phyloP scores from a whole-genome alignment of 768 basidiomycete genomes.

The Glaciozyma antarctica region DNA sequence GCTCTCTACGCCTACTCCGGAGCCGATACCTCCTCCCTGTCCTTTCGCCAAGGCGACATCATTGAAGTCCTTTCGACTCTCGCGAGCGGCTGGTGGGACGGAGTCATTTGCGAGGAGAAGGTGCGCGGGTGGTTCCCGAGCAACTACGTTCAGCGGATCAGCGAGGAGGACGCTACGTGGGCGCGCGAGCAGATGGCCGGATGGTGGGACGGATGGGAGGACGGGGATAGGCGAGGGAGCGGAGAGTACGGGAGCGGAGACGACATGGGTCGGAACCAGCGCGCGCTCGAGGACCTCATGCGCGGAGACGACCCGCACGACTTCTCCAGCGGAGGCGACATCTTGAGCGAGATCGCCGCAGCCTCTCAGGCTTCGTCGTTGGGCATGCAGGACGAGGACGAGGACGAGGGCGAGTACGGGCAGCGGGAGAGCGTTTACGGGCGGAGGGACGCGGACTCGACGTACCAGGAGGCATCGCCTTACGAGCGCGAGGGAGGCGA shows the following conservation, averaged over 20 bases:
- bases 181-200: constrained; percentile 11
- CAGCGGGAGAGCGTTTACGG: not conserved
- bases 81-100: constrained; percentile 98
- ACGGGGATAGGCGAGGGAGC: not conserved
- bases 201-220: constrained; percentile 10
- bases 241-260: not conserved
- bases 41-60: constrained; percentile 74
- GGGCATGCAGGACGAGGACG: not conserved
- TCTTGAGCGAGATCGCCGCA: constrained; percentile 35
- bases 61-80: constrained; percentile 88
- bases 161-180: constrained; percentile 58
- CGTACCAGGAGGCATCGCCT: not conserved
- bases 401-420: not conserved
- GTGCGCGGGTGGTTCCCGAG: constrained; percentile 95
- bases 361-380: constrained; percentile 20
- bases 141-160: constrained; percentile 76
- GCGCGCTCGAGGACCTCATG: constrained; percentile 19
- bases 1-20: constrained; percentile 73
- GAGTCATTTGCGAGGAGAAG: constrained; percentile 58
- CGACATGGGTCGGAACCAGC: not conserved
- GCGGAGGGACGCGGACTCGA: not conserved
- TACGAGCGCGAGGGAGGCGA: not conserved
- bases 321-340: constrained; percentile 32
- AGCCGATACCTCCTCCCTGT: constrained; percentile 75
- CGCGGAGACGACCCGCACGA: constrained; percentile 17